Base-by-base conservation (phyloP, 345 rosid species). In the Angophora floribunda region DNA sequence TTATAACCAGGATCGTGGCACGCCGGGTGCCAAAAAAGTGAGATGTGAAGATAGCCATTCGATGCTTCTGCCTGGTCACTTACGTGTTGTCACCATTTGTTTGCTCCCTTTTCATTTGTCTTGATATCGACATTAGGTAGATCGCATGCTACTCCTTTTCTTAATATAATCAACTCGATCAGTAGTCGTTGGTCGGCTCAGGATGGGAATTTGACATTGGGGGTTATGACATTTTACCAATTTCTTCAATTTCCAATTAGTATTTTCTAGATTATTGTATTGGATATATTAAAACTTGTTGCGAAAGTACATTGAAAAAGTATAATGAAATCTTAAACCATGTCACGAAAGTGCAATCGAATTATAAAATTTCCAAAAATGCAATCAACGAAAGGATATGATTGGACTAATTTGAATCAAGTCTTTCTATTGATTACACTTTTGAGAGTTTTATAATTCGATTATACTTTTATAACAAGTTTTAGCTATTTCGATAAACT, bases 331-430 rank as follows among this genome's bases (percentile, higher is more conserved):
- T 55, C 61, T 5, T 55, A 22, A 55, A 55, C 2, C 41, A 2
- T 36, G 41, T 36, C 4, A 36, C 41, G 41, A 36, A 36, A 36
- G 41, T 36, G 41, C 4, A 36, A 36, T 36, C 41, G 4, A 36
- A 4, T 36, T 36, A 36, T 36, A 36, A 36, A 36, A 36, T 4
- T 36, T 36, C 4, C 41, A 36, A 36, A 36, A 36, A 36, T 36
- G 41, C 4, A 36, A 36, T 36, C 41, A 4, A 55, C 1, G 9
- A 0, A 55, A 55, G 5, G 6, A 55, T 0, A 21, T 55, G 61
- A 22, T 55, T 55, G 6, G 28, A 21, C 12, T 1, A 22, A 9
- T 22, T 55, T 55, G 1, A 55, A 36, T 36, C 41, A 36, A 36
- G 41, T 36, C n/a, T n/a, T n/a, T 36, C 41, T 36, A 36, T 55